Conservation (phyloP, 1,139 yeast species). For the Fermentozyma sake region DNA sequence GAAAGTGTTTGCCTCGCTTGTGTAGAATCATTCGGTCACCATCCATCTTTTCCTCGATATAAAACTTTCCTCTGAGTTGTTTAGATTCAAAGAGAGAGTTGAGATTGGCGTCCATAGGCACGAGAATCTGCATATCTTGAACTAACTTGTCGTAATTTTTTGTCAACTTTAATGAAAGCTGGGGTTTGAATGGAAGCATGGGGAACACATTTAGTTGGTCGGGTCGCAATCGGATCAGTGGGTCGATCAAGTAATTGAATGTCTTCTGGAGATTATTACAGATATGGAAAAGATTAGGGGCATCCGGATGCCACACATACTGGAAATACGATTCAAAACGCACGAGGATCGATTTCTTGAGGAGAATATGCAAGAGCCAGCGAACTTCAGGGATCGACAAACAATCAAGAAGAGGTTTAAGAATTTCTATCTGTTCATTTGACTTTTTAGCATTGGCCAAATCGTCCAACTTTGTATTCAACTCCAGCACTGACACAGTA, state of each 20-base stretch:
- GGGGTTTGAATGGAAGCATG: slow-evolving; percentile 64
- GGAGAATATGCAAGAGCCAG: slow-evolving; percentile 64
- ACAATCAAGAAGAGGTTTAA: slow-evolving; percentile 48
- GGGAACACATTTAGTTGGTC: slow-evolving; percentile 45
- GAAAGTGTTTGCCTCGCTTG: slow-evolving; percentile 42
- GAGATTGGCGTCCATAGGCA: slow-evolving; percentile 19
- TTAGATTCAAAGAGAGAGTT: slow-evolving; percentile 12
- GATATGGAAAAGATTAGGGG: slow-evolving; percentile 56
- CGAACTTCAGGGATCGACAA: slow-evolving; percentile 63
- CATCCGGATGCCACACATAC: slow-evolving; percentile 78
- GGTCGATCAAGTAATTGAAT: slow-evolving; percentile 56
- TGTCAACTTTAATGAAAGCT: slow-evolving; percentile 54
- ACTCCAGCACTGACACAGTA: not conserved
- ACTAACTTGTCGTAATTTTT: slow-evolving; percentile 48
- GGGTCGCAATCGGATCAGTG: slow-evolving; percentile 35
- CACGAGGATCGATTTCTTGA: slow-evolving; percentile 55
- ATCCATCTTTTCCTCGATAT: slow-evolving; percentile 87
- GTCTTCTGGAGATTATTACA: slow-evolving; percentile 65
- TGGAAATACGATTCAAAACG: slow-evolving; percentile 61
- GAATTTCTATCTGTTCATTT: slow-evolving; percentile 34
- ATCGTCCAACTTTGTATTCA: slow-evolving; percentile 36
- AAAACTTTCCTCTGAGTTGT: slow-evolving; percentile 40
- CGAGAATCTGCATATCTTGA: slow-evolving; percentile 26
- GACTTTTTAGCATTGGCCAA: slow-evolving; percentile 34
- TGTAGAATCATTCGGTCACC: slow-evolving; percentile 88